Evolutionary conservation across 306 rosid genomes (phyloP), one percentile per base, ranked within the genome.

Genomic region (Pueraria montana): DNA sequence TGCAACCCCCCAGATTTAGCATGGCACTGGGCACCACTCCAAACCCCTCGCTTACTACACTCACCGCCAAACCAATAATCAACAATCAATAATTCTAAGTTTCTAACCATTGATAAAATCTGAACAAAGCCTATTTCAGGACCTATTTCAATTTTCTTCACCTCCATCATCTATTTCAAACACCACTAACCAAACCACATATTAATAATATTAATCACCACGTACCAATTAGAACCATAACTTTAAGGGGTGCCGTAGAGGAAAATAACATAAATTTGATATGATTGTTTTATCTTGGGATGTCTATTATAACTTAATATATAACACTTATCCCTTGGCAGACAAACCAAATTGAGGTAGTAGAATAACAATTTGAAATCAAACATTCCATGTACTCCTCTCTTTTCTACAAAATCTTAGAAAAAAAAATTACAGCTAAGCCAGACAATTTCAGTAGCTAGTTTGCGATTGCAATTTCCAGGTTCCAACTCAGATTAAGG

Each of bases 131-230:
- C 48, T 23, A 26, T 11, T n/a, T 24, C 61, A 23, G 53, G 2
- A n/a, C 73, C 64, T 42, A 71, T 46, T 24, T 76, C 63, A 43
- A 45, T 46, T 58, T 32, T 45, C 46, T 34, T 8, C 61, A 17
- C 61, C 30, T 11, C 3, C 62, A 75, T 56, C 0, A 17, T n/a
- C 26, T 40, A 55, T 42, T 76, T 5, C 43, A 21, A 6, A 45
- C 52, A 82, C 2, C 65, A 34, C 68, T 12, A 11, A 21, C 40
- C 43, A 65, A 72, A 77, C 61, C 1, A 36, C 52, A 85, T 23
- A 53, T 5, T 11, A 71, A 53, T 14, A 66, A 43, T 66, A 65
- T 26, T 50, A 21, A 32, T 34, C 13, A 16, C 40, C 43, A 2
- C 11, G 17, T 55, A n/a, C 42, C 67, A 72, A 58, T 26, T 0